Percentiles rank a stretch among this genome's conserved stretches.
Evolutionary conservation across 306 rosid genomes (phyloP).

Genomic region (Cyamopsis tetragonoloba): DNA sequence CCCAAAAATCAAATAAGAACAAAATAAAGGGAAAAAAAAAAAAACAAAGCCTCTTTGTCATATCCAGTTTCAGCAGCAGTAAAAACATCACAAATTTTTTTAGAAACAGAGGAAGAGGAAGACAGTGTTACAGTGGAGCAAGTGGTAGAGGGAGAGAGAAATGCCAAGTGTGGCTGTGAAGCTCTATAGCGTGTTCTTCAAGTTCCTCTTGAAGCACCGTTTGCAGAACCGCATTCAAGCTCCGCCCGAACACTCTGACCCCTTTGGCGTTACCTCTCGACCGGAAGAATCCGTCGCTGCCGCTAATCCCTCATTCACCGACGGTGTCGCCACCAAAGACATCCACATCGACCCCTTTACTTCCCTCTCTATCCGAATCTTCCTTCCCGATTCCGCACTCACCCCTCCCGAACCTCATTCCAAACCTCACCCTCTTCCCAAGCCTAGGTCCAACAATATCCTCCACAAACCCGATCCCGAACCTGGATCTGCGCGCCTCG

Average conservation of each 20-base stretch:
- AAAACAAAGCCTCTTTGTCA: not conserved
- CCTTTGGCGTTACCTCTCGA: slow-evolving; percentile 80
- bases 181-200: slow-evolving; percentile 98
- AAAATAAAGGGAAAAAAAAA: too few relatives aligned
- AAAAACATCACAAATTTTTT: not conserved
- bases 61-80: slow-evolving; percentile 30
- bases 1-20: not conserved
- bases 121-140: slow-evolving; percentile 1
- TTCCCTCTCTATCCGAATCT: slow-evolving; percentile 80
- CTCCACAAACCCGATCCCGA: slow-evolving; percentile 33
- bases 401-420: slow-evolving; percentile 54
- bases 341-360: slow-evolving; percentile 83
- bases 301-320: slow-evolving; percentile 66
- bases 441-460: slow-evolving; percentile 21
- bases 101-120: not conserved
- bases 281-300: slow-evolving; percentile 81
- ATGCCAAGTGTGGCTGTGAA: slow-evolving; percentile 98
- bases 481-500: slow-evolving; percentile 23
- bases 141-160: slow-evolving; percentile 23
- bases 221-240: slow-evolving; percentile 85
- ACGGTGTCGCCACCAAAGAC: slow-evolving; percentile 90
- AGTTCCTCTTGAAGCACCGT: slow-evolving; percentile 98
- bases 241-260: slow-evolving; percentile 47
- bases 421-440: slow-evolving; percentile 28
- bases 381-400: slow-evolving; percentile 90